Base-by-base conservation (phyloP, 805 yeast genomes). In the Millerago galiae region DNA sequence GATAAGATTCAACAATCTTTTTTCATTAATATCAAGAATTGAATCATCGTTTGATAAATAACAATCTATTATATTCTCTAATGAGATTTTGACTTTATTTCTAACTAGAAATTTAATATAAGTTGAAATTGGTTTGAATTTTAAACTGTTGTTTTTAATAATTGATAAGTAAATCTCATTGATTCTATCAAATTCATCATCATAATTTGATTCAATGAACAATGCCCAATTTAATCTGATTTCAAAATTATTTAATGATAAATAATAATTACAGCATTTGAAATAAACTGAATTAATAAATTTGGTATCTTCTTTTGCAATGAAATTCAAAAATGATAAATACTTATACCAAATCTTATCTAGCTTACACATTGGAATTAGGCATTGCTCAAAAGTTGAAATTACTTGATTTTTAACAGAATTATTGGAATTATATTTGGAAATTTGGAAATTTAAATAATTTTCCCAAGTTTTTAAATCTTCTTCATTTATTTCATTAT, bases 341-440 rank as follows among this genome's bases (percentile, higher is more conserved):
- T 83, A 90, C 42, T 72, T 72, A 14, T 77, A 54, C 98, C 98
- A 91, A 15, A 87, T 57, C 13, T 65, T 66, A 27, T 76, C 77
- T 37, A 71, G 66, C 16, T 63, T 62, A 33, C 89, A 83, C 40
- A 81, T 73, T 0, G 95, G 86, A 1, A 85, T 65, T 10, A 91
- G 62, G 14, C 87, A 77, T 43, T 96, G 69, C 57, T 85, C 91
- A 60, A 82, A 90, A 1, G 85, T 54, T 8, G 72, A 62, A 8
- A 61, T 59, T 1, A 75, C 65, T 17, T 69, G 52, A 1, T 37
- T 10, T 36, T 47, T 54, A 26, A 44, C 39, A 11, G 50, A 24
- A 11, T 17, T 27, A 25, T 16, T 35, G 7, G 37, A 3, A n/a
- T 29, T 15, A 11, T 55, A 60, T 35, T 61, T 60, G 2, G 48